Evolutionary conservation across 2,329 filamentous ascomycete species (phyloP).

Genomic region (Pestalotiopsis fici): DNA sequence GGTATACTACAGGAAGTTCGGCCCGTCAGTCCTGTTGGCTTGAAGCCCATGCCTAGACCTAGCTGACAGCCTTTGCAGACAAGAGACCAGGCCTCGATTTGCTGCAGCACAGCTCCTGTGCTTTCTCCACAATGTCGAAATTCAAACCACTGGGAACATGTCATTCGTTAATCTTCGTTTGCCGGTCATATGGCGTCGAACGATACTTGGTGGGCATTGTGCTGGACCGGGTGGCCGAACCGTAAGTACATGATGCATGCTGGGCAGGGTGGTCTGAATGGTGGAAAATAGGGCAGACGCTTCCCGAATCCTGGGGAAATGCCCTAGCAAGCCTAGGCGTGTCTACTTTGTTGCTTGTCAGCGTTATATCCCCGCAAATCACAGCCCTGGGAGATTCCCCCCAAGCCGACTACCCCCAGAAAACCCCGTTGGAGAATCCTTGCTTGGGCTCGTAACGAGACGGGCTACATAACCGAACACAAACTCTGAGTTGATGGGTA

Average conservation of each 20-base stretch:
- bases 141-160: background rate
- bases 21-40: background rate
- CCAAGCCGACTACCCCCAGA: background rate
- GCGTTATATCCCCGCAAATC: constrained; percentile 3
- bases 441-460: background rate
- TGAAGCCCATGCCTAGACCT: background rate
- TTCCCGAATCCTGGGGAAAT: constrained; percentile 1
- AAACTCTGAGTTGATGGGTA: background rate
- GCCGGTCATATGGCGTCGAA: background rate
- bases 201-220: background rate
- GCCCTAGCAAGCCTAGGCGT: background rate
- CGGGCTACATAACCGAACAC: background rate
- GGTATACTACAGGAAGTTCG: background rate
- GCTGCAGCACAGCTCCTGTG: background rate
- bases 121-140: background rate
- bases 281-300: background rate
- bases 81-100: background rate
- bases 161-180: background rate
- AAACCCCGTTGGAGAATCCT: background rate
- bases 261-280: background rate
- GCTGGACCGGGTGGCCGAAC: constrained; percentile 1
- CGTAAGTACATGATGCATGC: background rate
- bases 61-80: background rate
- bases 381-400: background rate
- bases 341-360: background rate